phyloP scores from a whole-genome alignment of 2,329 filamentous ascomycete species.

The Colletotrichum gloeosporioides region DNA sequence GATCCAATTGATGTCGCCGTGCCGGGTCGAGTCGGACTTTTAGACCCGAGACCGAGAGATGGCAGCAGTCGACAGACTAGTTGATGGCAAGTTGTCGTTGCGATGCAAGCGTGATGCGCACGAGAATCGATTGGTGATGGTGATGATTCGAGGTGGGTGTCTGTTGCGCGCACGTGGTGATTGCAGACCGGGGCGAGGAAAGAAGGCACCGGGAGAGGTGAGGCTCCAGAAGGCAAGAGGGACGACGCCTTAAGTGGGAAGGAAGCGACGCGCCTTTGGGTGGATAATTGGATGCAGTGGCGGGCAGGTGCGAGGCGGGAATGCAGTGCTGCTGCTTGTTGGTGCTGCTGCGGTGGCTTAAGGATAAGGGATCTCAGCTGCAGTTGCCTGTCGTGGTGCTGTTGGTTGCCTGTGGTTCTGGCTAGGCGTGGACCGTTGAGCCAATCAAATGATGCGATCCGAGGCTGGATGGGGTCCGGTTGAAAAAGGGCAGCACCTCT shows the following conservation, averaged over 20 bases:
- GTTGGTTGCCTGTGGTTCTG: constrained; percentile 7
- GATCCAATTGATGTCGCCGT: not conserved
- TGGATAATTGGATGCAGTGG: constrained; percentile 6
- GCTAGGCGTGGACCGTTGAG: not conserved
- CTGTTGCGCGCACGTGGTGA: not conserved
- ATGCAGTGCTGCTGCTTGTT: constrained; percentile 14
- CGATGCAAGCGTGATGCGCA: not conserved
- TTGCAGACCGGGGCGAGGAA: not conserved
- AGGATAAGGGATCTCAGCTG: not conserved
- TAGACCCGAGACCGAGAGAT: not conserved
- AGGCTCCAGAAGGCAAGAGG: constrained; percentile 8
- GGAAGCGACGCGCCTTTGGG: not conserved
- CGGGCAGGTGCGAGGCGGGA: constrained; percentile 19
- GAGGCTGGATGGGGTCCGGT: constrained; percentile 6
- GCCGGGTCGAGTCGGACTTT: not conserved
- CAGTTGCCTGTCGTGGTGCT: not conserved
- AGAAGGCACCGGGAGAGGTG: not conserved
- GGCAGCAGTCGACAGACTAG: not conserved
- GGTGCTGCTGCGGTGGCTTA: not conserved
- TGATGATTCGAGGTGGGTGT: not conserved
- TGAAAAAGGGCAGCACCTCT: constrained; percentile 15
- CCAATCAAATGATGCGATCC: constrained; percentile 1
- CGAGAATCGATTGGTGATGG: not conserved
- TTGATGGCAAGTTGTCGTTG: not conserved
- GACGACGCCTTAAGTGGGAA: not conserved